Evolutionary conservation across 164 flowering plant species (phyloP).

Genomic region (Liriodendron chinense): DNA sequence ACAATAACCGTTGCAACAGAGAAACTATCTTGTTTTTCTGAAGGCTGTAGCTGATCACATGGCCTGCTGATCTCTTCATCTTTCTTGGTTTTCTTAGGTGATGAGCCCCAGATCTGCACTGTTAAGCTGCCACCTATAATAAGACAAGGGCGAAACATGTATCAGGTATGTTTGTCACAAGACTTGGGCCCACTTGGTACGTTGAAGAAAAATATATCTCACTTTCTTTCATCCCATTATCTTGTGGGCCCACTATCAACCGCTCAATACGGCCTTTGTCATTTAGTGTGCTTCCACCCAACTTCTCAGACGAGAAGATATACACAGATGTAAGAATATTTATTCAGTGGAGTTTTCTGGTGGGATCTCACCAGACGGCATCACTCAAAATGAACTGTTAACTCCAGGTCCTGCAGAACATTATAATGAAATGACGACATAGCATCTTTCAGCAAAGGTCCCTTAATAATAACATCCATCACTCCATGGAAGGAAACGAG

Average conservation of each 20-base stretch:
- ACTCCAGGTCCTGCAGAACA: too few species aligned
- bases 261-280: too few species aligned
- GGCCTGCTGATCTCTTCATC: conserved; percentile 15
- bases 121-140: conserved; percentile 67
- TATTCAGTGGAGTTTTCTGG: not conserved
- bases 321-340: not conserved
- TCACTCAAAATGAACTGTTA: too few species aligned
- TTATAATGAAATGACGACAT: too few species aligned
- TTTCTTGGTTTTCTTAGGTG: conserved; percentile 21
- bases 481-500: too few species aligned
- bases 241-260: not conserved
- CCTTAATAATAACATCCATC: too few species aligned
- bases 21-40: conserved; percentile 24
- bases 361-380: too few species aligned
- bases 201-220: not conserved
- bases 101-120: conserved; percentile 60
- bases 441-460: too few species aligned
- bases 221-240: not conserved
- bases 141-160: conserved; percentile 1
- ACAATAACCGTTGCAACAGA: conserved; percentile 21
- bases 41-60: conserved; percentile 16
- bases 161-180: not conserved
- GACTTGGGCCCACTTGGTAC: not conserved
- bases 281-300: not conserved
- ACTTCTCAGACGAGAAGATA: not conserved